Percentiles rank a stretch among this genome's conserved stretches.
Evolutionary conservation across 495 filamentous ascomycete species (phyloP).

Genomic region (Xylaria palmicola): DNA sequence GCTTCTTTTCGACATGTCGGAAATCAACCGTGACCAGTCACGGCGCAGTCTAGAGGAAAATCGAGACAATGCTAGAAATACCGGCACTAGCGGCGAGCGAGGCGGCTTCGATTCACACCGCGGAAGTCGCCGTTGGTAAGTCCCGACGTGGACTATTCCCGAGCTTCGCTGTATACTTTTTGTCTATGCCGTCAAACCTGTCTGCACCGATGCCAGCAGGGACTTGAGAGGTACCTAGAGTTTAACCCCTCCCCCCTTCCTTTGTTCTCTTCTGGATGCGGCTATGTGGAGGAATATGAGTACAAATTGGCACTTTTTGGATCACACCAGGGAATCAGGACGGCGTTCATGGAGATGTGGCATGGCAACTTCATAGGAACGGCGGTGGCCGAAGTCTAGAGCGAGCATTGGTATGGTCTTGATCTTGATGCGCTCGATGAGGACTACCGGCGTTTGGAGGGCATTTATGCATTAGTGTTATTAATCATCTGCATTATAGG

Average conservation of each 20-base stretch:
- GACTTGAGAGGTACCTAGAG: neutral
- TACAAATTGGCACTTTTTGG: conserved; percentile 16
- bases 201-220: neutral
- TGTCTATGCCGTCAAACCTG: neutral
- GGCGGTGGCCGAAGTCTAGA: conserved; percentile 31
- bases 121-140: conserved; percentile 34
- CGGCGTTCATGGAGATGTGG: conserved; percentile 15
- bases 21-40: conserved; percentile 62
- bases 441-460: conserved; percentile 28
- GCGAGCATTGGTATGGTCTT: conserved; percentile 24
- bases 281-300: neutral
- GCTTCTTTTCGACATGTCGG: conserved; percentile 84
- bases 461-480: conserved; percentile 13
- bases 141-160: neutral
- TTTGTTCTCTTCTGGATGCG: conserved; percentile 6
- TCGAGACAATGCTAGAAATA: conserved; percentile 35
- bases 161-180: neutral
- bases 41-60: conserved; percentile 74
- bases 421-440: conserved; percentile 32
- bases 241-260: neutral
- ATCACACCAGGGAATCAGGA: neutral
- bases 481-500: conserved; percentile 14
- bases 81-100: conserved; percentile 35
- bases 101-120: conserved; percentile 33
- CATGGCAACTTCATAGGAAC: neutral